phyloP scores from a whole-genome alignment of 176 grass and related monocot genomes.

The Ananas comosus region DNA sequence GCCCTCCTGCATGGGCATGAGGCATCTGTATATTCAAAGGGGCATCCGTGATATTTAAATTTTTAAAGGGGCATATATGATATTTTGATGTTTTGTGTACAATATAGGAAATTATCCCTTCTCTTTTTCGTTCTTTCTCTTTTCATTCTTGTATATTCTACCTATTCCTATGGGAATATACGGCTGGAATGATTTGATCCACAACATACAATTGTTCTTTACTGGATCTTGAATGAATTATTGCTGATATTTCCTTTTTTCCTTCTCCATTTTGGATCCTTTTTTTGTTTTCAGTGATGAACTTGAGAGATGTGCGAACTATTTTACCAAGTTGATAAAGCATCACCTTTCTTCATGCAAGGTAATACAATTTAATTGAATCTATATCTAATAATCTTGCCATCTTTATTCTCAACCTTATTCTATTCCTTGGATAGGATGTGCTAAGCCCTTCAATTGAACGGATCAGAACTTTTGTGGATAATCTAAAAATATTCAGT shows the following conservation, averaged over 20 bases:
- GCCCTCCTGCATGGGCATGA: too few species aligned
- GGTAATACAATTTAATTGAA: conserved; percentile 40
- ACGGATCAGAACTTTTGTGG: conserved; percentile 56
- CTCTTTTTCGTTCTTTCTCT: too few species aligned
- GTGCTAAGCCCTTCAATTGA: conserved; percentile 48
- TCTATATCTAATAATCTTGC: conserved; percentile 16
- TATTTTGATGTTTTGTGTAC: too few species aligned
- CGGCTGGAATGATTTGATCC: neutral
- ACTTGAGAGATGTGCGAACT: conserved; percentile 66
- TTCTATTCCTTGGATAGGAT: conserved; percentile 39
- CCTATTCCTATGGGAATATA: neutral
- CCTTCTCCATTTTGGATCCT: conserved; percentile 2
- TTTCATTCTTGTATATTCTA: too few species aligned
- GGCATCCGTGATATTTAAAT: too few species aligned
- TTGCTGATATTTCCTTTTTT: neutral
- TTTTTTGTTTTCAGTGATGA: conserved; percentile 48
- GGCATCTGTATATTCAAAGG: too few species aligned
- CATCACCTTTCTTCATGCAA: conserved; percentile 63
- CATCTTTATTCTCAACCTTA: conserved; percentile 10
- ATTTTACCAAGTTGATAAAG: conserved; percentile 66
- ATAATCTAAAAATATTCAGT: conserved; percentile 77
- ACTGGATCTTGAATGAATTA: too few species aligned
- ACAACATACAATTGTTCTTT: neutral
- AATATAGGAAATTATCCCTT: too few species aligned
- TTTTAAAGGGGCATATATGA: too few species aligned